These are phyloP conservation scores for Mycena crocata DNA, from an alignment of 768 basidiomycete species.

Conservation along the genomic window DNA sequence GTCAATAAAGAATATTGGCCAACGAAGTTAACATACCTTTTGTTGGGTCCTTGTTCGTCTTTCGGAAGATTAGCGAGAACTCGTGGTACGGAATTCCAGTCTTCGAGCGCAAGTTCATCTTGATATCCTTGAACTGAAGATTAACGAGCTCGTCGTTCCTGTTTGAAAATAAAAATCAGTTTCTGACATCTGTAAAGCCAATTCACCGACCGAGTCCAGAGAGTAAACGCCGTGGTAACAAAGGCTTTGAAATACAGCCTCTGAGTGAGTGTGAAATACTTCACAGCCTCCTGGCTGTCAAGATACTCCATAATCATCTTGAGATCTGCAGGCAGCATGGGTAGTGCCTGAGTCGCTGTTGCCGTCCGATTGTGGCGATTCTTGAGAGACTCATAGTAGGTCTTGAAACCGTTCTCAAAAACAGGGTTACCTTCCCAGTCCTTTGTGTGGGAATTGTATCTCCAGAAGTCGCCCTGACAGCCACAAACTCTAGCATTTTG, in stretches of 20 bases:
- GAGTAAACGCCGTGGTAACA: constrained; percentile 32
- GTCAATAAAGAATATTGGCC: not conserved
- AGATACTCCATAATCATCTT: constrained; percentile 32
- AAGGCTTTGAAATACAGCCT: constrained; percentile 35
- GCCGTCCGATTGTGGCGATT: constrained; percentile 28
- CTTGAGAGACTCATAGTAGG: constrained; percentile 32
- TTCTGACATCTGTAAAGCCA: not conserved
- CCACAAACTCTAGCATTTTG: constrained; percentile 20
- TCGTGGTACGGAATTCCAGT: constrained; percentile 25
- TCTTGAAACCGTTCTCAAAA: constrained; percentile 32
- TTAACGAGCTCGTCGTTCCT: constrained; percentile 34
- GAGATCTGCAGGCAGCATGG: constrained; percentile 34
- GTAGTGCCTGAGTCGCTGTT: constrained; percentile 33
- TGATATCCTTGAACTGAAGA: constrained; percentile 20
- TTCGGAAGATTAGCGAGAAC: constrained; percentile 34
- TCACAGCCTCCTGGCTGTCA: constrained; percentile 5
- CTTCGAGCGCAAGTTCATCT: constrained; percentile 13
- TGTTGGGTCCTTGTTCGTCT: constrained; percentile 37
- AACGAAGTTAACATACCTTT: constrained; percentile 20
- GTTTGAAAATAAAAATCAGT: not conserved
- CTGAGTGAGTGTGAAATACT: constrained; percentile 14
- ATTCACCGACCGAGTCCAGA: constrained; percentile 30
- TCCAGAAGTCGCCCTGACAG: constrained; percentile 35
- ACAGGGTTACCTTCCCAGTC: constrained; percentile 38
- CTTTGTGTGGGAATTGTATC: constrained; percentile 21